Conservation (phyloP, 164 flowering plant genomes). For the Tetracentron sinense region DNA sequence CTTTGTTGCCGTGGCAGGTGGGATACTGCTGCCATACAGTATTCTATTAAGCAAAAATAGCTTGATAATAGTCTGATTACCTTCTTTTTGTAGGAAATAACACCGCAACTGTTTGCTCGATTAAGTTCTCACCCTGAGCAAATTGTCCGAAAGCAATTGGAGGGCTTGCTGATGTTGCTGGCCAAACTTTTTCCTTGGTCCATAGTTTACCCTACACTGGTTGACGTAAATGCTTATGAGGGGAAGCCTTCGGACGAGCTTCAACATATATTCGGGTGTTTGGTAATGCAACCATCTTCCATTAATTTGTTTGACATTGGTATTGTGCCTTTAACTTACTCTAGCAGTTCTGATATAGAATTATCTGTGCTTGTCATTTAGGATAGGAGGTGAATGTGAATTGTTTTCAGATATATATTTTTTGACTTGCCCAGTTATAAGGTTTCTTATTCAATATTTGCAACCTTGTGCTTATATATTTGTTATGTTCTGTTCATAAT, state of each 20-base stretch:
- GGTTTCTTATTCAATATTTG: no score
- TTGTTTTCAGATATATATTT: background rate
- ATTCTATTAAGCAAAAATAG: background rate
- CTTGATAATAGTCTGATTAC: constrained; percentile 4
- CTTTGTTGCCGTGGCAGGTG: constrained; percentile 97
- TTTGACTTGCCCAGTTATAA: no score
- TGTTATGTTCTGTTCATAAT: no score
- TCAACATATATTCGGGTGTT: constrained; percentile 63
- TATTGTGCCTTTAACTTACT: background rate
- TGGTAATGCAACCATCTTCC: constrained; percentile 49
- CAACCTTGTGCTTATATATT: no score
- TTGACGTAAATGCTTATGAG: constrained; percentile 73
- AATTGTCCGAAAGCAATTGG: constrained; percentile 73
- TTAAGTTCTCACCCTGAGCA: constrained; percentile 86
- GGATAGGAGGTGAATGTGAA: background rate
- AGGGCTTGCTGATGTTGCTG: constrained; percentile 69
- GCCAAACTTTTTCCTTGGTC: constrained; percentile 91
- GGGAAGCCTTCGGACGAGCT: constrained; percentile 87
- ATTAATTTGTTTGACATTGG: constrained; percentile 1
- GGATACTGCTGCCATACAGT: constrained; percentile 1
- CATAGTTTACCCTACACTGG: constrained; percentile 86
- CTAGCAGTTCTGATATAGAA: no score
- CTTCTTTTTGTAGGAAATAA: constrained; percentile 60
- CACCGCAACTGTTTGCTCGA: constrained; percentile 94
- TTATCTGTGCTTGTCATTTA: background rate